Evolutionary conservation across 345 rosid species (phyloP).

Genomic region (Euphorbia pulcherrima): DNA sequence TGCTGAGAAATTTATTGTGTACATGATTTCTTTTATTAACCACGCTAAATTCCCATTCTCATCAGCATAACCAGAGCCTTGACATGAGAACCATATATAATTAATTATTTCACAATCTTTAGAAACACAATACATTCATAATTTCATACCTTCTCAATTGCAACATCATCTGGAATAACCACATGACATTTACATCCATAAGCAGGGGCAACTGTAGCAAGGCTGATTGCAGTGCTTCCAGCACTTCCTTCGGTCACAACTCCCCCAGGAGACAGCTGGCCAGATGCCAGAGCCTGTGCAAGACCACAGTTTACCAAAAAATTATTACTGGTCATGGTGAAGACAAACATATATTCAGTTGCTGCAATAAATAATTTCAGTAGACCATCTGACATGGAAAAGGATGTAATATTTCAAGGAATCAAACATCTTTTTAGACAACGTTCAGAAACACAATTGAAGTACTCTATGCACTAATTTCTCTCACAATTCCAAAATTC

Average conservation of each 20-base stretch:
- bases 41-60: background rate
- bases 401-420: background rate
- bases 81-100: background rate
- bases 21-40: background rate
- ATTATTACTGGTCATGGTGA: background rate
- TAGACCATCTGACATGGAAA: background rate
- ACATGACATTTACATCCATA: conserved; percentile 93
- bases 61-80: background rate
- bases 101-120: background rate
- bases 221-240: conserved; percentile 97
- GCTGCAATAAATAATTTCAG: background rate
- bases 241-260: conserved; percentile 91
- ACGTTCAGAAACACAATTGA: background rate
- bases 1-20: background rate
- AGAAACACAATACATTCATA: background rate
- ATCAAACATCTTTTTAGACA: background rate
- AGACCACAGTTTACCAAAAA: background rate
- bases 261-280: conserved; percentile 62
- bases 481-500: background rate
- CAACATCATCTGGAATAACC: conserved; percentile 93
- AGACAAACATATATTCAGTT: background rate
- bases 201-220: conserved; percentile 86
- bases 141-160: conserved; percentile 82
- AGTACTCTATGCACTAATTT: background rate
- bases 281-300: conserved; percentile 71